Evolutionary conservation across 805 yeast species (phyloP).

Genomic region (Lipomyces kockii): DNA sequence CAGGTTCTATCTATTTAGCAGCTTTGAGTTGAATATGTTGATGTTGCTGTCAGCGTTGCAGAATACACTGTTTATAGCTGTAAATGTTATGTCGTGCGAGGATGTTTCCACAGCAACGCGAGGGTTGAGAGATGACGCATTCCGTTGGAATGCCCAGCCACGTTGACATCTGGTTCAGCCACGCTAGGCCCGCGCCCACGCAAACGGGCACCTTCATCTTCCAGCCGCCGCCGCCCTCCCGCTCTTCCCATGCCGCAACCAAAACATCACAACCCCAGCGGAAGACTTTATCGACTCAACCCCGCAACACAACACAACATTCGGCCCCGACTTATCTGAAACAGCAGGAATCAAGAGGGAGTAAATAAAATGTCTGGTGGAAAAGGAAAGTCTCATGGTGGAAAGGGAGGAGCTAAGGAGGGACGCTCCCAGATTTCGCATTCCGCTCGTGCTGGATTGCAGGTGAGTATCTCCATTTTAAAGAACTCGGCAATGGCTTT

Average conservation of each 20-base stretch:
- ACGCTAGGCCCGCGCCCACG: background rate
- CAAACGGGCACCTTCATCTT: background rate
- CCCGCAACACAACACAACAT: background rate
- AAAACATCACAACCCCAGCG: background rate
- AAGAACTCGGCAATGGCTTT: background rate
- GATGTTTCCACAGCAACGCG: no score
- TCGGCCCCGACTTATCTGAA: background rate
- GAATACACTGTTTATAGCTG: no score
- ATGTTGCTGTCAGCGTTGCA: no score
- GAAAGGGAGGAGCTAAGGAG: constrained; percentile 85
- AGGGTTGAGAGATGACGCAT: background rate
- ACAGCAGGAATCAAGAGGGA: background rate
- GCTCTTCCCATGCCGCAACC: background rate
- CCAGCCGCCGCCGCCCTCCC: background rate
- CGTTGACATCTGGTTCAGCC: background rate
- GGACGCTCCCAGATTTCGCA: constrained; percentile 75
- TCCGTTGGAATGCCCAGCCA: background rate
- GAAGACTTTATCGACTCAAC: background rate
- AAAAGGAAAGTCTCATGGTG: constrained; percentile 74
- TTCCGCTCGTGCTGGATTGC: constrained; percentile 89
- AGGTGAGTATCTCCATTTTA: constrained; percentile 19
- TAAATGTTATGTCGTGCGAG: no score
- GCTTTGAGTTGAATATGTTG: no score
- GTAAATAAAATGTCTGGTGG: constrained; percentile 71
- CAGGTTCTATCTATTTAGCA: no score